These are phyloP conservation scores for Papiliotrema nemorosa DNA, from an alignment of 1,284 basidiomycete genomes.

Conservation along the genomic window DNA sequence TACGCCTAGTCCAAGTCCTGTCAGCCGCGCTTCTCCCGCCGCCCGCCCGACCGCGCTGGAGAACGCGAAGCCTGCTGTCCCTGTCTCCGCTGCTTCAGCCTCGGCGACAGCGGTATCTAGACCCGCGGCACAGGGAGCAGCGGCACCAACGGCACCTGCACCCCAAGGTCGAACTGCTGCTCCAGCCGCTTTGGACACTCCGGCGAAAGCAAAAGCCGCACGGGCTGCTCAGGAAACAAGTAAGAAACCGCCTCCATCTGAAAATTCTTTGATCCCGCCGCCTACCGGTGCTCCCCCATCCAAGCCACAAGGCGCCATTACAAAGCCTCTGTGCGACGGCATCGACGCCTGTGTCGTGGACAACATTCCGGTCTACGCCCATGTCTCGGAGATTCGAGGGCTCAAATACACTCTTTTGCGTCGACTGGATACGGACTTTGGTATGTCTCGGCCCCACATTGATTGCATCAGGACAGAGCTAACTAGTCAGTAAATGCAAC, in stretches of 20 bases:
- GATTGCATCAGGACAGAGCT: not conserved
- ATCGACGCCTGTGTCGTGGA: slow-evolving; percentile 43
- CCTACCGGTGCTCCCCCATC: not conserved
- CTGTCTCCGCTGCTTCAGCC: not conserved
- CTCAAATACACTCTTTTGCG: slow-evolving; percentile 30
- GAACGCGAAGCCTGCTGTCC: not conserved
- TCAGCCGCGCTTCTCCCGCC: not conserved
- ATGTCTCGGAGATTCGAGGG: slow-evolving; percentile 24
- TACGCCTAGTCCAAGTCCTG: too few species aligned
- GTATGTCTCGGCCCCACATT: too few species aligned
- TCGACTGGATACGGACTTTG: slow-evolving; percentile 43
- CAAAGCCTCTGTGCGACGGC: slow-evolving; percentile 35
- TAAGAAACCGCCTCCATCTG: slow-evolving; percentile 4
- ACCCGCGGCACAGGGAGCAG: too few species aligned
- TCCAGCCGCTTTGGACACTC: too few species aligned
- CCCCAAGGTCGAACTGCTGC: too few species aligned
- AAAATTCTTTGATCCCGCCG: slow-evolving; percentile 5
- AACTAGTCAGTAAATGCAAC: slow-evolving; percentile 38
- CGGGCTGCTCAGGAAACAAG: not conserved
- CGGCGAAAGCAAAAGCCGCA: not conserved
- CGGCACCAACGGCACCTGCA: too few species aligned
- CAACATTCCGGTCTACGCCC: slow-evolving; percentile 43
- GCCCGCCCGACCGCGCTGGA: not conserved
- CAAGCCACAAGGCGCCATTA: slow-evolving; percentile 1
- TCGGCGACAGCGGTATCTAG: not conserved